phyloP scores from a whole-genome alignment of 2,329 filamentous ascomycete genomes.

The Aspergillus felis region DNA sequence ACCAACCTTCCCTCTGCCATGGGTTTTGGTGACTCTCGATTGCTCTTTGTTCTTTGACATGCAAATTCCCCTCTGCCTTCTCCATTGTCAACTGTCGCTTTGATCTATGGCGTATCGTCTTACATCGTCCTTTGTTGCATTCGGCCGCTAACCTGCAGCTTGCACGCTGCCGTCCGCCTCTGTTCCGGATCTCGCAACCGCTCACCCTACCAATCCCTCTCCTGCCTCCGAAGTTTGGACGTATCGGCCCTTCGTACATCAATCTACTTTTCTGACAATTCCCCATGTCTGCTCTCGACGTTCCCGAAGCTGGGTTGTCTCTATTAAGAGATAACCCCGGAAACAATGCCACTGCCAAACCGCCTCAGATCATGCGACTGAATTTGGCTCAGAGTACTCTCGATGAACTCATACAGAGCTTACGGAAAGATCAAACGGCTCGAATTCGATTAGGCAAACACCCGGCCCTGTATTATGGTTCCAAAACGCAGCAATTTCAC shows the following conservation, averaged over 20 bases:
- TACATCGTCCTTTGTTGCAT: conserved; percentile 27
- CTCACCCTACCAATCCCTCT: conserved; percentile 12
- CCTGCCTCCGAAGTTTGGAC: conserved; percentile 5
- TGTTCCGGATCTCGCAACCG: conserved; percentile 18
- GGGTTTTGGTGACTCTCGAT: conserved; percentile 14
- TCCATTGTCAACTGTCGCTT: conserved; percentile 14
- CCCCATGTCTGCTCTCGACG: conserved; percentile 33
- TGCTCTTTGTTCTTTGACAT: conserved; percentile 15
- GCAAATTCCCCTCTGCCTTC: conserved; percentile 13
- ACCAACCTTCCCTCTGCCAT: conserved; percentile 14
- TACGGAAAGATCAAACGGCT: conserved; percentile 41
- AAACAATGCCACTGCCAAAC: conserved; percentile 27
- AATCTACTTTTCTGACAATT: conserved; percentile 3
- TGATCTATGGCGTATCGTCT: conserved; percentile 32
- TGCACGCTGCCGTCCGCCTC: conserved; percentile 33
- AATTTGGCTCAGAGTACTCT: conserved; percentile 43
- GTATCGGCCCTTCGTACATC: conserved; percentile 4
- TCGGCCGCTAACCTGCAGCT: conserved; percentile 38
- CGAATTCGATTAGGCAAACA: conserved; percentile 47
- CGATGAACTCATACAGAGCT: conserved; percentile 43
- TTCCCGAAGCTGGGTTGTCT: conserved; percentile 39
- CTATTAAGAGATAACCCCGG: conserved; percentile 34
- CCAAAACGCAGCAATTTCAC: conserved; percentile 53
- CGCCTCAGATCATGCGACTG: conserved; percentile 45
- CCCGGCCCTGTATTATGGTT: conserved; percentile 55